Evolutionary conservation across 139 green algal genomes (phyloP).

Genomic region (Volvox africanus): DNA sequence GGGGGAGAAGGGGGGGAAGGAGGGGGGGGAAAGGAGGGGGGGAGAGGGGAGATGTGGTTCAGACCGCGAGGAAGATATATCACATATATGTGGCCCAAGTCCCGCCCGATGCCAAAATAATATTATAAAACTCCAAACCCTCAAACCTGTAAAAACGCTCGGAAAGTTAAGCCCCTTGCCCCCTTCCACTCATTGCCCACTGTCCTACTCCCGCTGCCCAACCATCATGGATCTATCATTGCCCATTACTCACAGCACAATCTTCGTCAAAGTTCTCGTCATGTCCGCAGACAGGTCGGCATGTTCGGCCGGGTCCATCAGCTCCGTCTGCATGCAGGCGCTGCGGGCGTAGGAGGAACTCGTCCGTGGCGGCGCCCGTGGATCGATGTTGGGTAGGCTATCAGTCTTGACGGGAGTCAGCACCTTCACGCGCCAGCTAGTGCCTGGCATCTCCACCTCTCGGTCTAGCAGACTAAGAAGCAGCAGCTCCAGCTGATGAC

Average conservation of each 20-base stretch:
- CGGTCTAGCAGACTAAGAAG: conserved; percentile 50
- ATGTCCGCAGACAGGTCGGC: neutral
- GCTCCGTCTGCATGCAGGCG: conserved; percentile 25
- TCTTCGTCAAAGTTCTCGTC: neutral
- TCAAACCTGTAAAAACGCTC: neutral
- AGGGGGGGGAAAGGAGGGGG: too few relatives aligned
- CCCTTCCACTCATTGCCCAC: neutral
- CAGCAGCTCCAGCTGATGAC: conserved; percentile 45
- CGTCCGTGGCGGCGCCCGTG: neutral
- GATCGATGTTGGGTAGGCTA: conserved; percentile 31
- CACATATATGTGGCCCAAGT: neutral
- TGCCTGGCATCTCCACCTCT: conserved; percentile 47
- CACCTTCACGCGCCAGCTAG: conserved; percentile 35
- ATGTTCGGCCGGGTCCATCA: neutral
- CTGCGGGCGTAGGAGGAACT: neutral
- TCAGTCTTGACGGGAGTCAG: neutral
- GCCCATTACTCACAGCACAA: conserved; percentile 13
- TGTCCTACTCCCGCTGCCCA: neutral
- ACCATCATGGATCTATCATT: neutral
- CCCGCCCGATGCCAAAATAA: neutral
- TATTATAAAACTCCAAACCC: neutral
- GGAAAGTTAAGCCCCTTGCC: too few relatives aligned
- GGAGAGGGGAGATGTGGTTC: too few relatives aligned
- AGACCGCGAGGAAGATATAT: too few relatives aligned
- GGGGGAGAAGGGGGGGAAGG: too few relatives aligned